Evolutionary conservation across 2,329 filamentous ascomycete species (phyloP).

Genomic region (Akanthomyces uredinophilus): DNA sequence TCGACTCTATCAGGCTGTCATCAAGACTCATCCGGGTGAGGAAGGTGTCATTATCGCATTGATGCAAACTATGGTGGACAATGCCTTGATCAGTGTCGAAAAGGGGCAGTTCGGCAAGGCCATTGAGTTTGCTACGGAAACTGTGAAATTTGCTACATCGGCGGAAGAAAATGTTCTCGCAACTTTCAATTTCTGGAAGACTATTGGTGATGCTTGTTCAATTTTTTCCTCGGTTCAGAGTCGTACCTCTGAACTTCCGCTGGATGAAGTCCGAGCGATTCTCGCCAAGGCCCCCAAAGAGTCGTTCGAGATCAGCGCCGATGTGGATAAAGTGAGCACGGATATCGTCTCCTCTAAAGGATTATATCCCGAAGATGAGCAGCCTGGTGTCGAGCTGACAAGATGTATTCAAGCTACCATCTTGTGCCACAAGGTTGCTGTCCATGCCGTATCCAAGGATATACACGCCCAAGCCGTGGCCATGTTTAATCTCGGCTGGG

Average conservation of each 20-base stretch:
- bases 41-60: slow-evolving; percentile 84
- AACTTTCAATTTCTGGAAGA: slow-evolving; percentile 94
- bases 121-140: slow-evolving; percentile 61
- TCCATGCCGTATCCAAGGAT: slow-evolving; percentile 67
- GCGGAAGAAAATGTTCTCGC: slow-evolving; percentile 57
- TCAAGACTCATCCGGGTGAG: slow-evolving; percentile 63
- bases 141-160: slow-evolving; percentile 60
- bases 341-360: slow-evolving; percentile 41
- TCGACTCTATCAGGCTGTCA: slow-evolving; percentile 66
- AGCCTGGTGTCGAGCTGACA: slow-evolving; percentile 46
- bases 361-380: slow-evolving; percentile 42
- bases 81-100: slow-evolving; percentile 69
- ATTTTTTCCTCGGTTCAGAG: slow-evolving; percentile 76
- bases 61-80: slow-evolving; percentile 83
- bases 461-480: slow-evolving; percentile 88
- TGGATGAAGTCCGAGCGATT: slow-evolving; percentile 50
- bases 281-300: slow-evolving; percentile 49
- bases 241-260: slow-evolving; percentile 58
- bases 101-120: slow-evolving; percentile 85
- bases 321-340: slow-evolving; percentile 60
- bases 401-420: slow-evolving; percentile 67
- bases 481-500: slow-evolving; percentile 95
- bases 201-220: slow-evolving; percentile 80
- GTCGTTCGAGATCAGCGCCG: slow-evolving; percentile 57
- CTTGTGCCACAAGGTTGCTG: slow-evolving; percentile 80